Evolutionary conservation across 352 stramenopile genomes (phyloP).

Genomic region (Pythium graminicola): DNA sequence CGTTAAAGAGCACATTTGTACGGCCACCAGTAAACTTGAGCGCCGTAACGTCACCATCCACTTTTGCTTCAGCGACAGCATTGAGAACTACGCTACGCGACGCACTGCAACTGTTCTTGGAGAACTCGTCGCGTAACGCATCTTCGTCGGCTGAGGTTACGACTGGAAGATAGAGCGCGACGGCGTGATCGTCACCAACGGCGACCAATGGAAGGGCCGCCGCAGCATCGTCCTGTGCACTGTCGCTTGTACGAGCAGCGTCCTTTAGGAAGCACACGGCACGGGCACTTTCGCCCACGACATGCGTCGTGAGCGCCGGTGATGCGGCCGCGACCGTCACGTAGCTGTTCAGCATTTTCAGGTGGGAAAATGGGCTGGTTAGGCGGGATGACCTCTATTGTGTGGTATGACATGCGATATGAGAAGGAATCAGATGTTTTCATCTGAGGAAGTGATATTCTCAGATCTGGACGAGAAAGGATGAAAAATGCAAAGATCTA

Average conservation of each 20-base stretch:
- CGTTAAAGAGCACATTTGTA: constrained; percentile 54
- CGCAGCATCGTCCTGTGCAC: not conserved
- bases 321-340: not conserved
- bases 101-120: not conserved
- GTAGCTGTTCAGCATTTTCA: constrained; percentile 27
- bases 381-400: constrained; percentile 8
- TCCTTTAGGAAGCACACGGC: constrained; percentile 60
- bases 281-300: constrained; percentile 54
- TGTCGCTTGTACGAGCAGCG: constrained; percentile 22
- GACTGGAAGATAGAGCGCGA: constrained; percentile 48
- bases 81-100: constrained; percentile 26
- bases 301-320: constrained; percentile 42
- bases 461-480: constrained; percentile 3
- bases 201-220: constrained; percentile 51
- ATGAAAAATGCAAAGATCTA: not conserved
- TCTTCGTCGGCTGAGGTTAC: constrained; percentile 37
- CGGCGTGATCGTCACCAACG: constrained; percentile 44
- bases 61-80: constrained; percentile 35
- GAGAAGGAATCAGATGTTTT: not conserved
- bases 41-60: constrained; percentile 58
- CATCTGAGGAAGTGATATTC: constrained; percentile 1
- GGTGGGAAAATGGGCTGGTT: constrained; percentile 1
- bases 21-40: constrained; percentile 42
- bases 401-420: not conserved
- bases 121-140: constrained; percentile 33